Evolutionary conservation across 2,329 filamentous ascomycete genomes (phyloP).

Genomic region (Exophiala oligosperma): DNA sequence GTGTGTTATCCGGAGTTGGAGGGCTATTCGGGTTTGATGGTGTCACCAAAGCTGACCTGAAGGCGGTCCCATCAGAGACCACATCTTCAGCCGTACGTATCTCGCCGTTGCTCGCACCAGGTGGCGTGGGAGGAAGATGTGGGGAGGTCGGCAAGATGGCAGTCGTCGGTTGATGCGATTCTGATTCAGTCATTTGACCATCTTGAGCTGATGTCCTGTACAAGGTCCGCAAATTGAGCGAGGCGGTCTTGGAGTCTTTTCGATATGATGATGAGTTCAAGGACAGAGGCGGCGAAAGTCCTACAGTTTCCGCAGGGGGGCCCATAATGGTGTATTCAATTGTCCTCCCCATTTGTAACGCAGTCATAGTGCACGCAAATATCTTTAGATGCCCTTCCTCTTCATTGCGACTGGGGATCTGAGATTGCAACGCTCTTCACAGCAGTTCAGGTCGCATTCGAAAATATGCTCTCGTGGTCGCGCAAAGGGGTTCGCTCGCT

Average conservation of each 20-base stretch:
- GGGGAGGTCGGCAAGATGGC: slow-evolving; percentile 23
- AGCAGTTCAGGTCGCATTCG: not conserved
- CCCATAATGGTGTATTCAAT: slow-evolving; percentile 26
- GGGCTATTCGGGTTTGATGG: slow-evolving; percentile 31
- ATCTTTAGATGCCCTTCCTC: slow-evolving; percentile 7
- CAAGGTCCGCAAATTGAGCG: slow-evolving; percentile 23
- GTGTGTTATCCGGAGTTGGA: slow-evolving; percentile 74
- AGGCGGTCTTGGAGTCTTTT: slow-evolving; percentile 14
- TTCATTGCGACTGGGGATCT: slow-evolving; percentile 17
- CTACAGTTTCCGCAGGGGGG: slow-evolving; percentile 10
- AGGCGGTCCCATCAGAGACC: slow-evolving; percentile 28
- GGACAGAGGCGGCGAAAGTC: slow-evolving; percentile 7
- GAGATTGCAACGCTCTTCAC: too few relatives aligned
- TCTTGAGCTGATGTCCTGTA: slow-evolving; percentile 25
- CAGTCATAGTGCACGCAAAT: not conserved
- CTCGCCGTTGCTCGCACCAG: slow-evolving; percentile 19
- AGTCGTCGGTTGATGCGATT: slow-evolving; percentile 10
- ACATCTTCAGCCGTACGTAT: slow-evolving; percentile 6
- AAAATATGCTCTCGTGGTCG: not conserved
- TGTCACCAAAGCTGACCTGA: slow-evolving; percentile 25
- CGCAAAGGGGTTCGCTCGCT: not conserved
- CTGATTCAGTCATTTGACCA: slow-evolving; percentile 4
- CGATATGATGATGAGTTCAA: slow-evolving; percentile 20
- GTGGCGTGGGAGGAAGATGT: slow-evolving; percentile 28
- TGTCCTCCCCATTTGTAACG: slow-evolving; percentile 17